Evolutionary conservation across 352 stramenopile genomes (phyloP).

Genomic region (Globisporangium mamillatum): DNA sequence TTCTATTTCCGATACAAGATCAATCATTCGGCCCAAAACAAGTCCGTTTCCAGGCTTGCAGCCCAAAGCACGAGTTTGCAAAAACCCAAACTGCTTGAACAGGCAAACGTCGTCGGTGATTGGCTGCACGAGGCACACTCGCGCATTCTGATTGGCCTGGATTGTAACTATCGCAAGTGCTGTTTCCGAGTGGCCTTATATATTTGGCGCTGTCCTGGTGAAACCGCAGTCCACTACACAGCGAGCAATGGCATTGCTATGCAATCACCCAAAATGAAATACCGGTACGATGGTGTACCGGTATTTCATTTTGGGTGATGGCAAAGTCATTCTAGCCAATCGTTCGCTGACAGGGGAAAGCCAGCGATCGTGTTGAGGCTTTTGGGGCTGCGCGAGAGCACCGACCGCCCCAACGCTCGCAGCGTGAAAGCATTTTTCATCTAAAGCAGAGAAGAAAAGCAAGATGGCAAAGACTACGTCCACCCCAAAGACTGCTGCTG

Average conservation of each 20-base stretch:
- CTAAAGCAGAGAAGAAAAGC: slow-evolving; percentile 57
- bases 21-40: too few species aligned
- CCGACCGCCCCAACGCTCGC: background rate
- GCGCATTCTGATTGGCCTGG: too few species aligned
- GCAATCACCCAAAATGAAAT: background rate
- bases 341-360: background rate
- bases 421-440: slow-evolving; percentile 22
- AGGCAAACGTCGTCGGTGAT: too few species aligned
- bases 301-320: background rate
- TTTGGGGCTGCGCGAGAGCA: background rate
- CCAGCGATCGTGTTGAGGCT: background rate
- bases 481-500: slow-evolving; percentile 75
- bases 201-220: too few species aligned
- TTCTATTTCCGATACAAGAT: too few species aligned
- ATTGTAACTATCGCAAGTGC: too few species aligned
- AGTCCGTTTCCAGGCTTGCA: too few species aligned
- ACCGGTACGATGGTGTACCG: background rate
- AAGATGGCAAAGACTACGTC: slow-evolving; percentile 70
- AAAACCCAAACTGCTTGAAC: too few species aligned
- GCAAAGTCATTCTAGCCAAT: background rate
- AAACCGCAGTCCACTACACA: background rate
- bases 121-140: too few species aligned
- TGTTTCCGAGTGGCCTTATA: too few species aligned
- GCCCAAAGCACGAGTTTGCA: too few species aligned
- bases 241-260: background rate